Base-by-base conservation (phyloP, 176 grass and related monocot genomes). In the Saccharum officinarum region DNA sequence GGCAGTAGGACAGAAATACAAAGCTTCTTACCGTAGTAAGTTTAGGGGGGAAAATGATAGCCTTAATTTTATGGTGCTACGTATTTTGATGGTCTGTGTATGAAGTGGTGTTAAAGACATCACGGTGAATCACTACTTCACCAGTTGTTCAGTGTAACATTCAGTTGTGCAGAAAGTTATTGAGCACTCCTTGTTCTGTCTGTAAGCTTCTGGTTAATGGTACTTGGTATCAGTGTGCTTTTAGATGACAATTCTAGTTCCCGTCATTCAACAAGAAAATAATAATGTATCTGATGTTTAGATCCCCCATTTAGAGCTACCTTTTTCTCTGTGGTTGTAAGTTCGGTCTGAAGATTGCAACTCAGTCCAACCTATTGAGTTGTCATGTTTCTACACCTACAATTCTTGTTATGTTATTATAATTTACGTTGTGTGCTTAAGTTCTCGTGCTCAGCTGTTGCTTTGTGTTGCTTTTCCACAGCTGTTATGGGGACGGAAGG, bases 401-500 rank as follows among this genome's bases (percentile, higher is more conserved):
- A 82, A 62, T 85, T 69, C 20, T 76, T 77, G 38, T 76, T 37
- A 50, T 77, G 38, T 76, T 37, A 50, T 50, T 50, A 16, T 50
- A 50, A 13, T 50, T 50, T 50, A 50, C 4, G 47, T 49, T 50
- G 13, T 50, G 47, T 87, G 33, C 70, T 69, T 25, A 23, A 50
- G 39, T 86, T 86, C 42, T 90, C 50, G 88, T 86, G 42, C 33
- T 79, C 66, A 71, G 34, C 36, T 69, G 78, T 61, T 83, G 77
- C 17, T 55, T 80, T 68, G 30, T 85, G 15, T 52, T 71, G 80
- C 87, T 55, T 84, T 61, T 59, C 55, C 89, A 77, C 89, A 97
- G 94, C 83, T 94, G 92, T 97, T 34, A 90, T 97, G 92, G 87
- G 83, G 80, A 97, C 89, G 18, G 94, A 97, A 92, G 94, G 94